phyloP scores from a whole-genome alignment of 176 grass and related monocot genomes.

The Areca catechu region DNA sequence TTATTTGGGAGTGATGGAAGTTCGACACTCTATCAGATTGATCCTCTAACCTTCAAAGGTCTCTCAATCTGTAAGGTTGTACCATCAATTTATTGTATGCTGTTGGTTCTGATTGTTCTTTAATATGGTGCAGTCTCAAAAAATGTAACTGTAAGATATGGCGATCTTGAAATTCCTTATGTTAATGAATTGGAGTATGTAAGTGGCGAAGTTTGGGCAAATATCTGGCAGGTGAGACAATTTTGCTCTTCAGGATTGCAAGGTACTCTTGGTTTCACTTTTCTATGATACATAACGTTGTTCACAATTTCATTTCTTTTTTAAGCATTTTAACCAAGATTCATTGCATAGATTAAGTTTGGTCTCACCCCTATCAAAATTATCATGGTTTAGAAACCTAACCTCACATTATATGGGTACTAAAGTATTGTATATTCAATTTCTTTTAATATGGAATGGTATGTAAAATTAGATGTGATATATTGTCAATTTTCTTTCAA shows the following conservation, averaged over 20 bases:
- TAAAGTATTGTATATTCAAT: too few relatives aligned
- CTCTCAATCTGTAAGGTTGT: slow-evolving; percentile 9
- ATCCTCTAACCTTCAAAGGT: slow-evolving; percentile 58
- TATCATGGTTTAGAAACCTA: too few relatives aligned
- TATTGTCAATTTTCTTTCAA: background rate
- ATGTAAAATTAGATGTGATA: background rate
- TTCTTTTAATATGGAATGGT: too few relatives aligned
- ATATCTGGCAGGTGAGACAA: slow-evolving; percentile 82
- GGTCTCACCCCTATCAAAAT: too few relatives aligned
- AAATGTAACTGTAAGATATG: slow-evolving; percentile 67
- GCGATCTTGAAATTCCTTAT: slow-evolving; percentile 49
- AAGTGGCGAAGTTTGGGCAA: slow-evolving; percentile 94
- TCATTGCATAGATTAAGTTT: too few relatives aligned
- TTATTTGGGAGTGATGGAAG: slow-evolving; percentile 92
- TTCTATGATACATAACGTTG: too few relatives aligned
- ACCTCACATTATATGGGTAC: too few relatives aligned
- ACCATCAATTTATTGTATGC: slow-evolving; percentile 1
- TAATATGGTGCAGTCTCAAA: slow-evolving; percentile 38
- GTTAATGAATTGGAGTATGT: slow-evolving; percentile 95
- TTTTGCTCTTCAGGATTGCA: background rate
- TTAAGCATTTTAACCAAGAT: too few relatives aligned
- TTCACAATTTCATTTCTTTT: too few relatives aligned
- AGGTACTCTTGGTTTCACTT: too few relatives aligned
- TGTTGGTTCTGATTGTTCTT: background rate
- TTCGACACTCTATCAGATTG: slow-evolving; percentile 65